Base-by-base conservation (phyloP, 345 rosid species). In the Pistacia atlantica region DNA sequence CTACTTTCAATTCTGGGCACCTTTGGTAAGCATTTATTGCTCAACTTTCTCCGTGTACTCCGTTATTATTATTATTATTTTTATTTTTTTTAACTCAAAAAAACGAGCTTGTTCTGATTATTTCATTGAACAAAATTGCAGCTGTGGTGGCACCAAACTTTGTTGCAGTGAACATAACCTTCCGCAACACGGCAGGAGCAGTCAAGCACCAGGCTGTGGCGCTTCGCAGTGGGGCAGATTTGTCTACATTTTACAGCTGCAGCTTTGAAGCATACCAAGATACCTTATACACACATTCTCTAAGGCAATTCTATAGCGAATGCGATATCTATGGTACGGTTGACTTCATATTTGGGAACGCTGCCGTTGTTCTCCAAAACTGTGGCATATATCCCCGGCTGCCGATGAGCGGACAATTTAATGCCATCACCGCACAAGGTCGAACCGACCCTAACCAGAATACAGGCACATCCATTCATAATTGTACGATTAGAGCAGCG, bases 1-100 rank as follows among this genome's bases (percentile, higher is more conserved):
- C 92, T 48, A 95, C 97, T 22, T 93, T 93, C 80, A 89, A 91
- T 72, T 95, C 99, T 45, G 97, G 97, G 97, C 12, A 92, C 99
- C 60, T 93, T 92, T 77, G 87, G 96, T 91, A 82, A 85, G 85
- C 31, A 20, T 20, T 4, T n/a, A 55, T 20, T 13, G 0, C 52
- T 17, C 67, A 73, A 38, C n/a, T 57, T 58, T n/a, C 18, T 57
- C 20, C 12, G 54, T 17, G 72, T 31, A 25, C 22, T 49, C 59
- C 59, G 5, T 28, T 33, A 8, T 4, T 67, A 37, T 49, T 10
- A 35, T 22, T 28, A 20, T 20, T 33, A 8, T 4, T 67, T n/a
- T 49, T 10, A 35, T 22, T 28, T 20, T 20, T 11, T 72, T 42
- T 57, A 71, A 35, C 25, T 38, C 20, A 7, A 4, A 3, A 17